phyloP scores from a whole-genome alignment of 306 rosid genomes.

The Phaseolus lunatus region DNA sequence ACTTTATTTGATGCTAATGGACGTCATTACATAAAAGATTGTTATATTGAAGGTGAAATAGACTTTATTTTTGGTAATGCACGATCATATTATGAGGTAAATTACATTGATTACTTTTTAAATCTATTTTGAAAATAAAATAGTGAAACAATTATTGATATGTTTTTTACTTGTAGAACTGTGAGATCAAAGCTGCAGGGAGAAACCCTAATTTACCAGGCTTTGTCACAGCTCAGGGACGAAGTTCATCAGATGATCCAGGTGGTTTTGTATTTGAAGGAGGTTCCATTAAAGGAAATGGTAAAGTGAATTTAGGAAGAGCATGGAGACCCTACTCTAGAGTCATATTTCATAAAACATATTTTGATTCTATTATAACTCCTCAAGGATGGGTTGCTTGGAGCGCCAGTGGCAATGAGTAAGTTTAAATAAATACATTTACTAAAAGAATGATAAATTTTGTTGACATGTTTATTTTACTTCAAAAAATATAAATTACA shows the following conservation, averaged over 20 bases:
- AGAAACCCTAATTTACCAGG: background rate
- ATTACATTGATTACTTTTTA: background rate
- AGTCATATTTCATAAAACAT: too few species aligned
- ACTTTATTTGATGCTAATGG: constrained; percentile 42
- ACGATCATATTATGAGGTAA: constrained; percentile 51
- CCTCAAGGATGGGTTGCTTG: too few species aligned
- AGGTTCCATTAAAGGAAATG: constrained; percentile 24
- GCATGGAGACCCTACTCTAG: constrained; percentile 39
- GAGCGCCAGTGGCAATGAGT: constrained; percentile 37
- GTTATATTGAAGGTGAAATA: constrained; percentile 48
- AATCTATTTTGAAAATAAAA: background rate
- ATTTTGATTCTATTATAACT: too few species aligned
- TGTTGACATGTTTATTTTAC: too few species aligned
- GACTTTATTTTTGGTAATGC: constrained; percentile 55
- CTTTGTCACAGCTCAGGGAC: constrained; percentile 51
- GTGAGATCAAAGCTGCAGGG: constrained; percentile 34
- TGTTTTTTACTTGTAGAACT: constrained; percentile 37
- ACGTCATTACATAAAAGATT: constrained; percentile 35
- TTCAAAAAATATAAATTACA: too few species aligned
- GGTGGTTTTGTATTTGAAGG: constrained; percentile 56
- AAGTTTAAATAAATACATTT: background rate
- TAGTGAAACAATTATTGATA: background rate
- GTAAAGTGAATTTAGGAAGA: constrained; percentile 48
- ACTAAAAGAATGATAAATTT: too few species aligned
- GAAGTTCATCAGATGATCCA: background rate